phyloP scores from a whole-genome alignment of 306 rosid genomes.

The Pyrus communis region DNA sequence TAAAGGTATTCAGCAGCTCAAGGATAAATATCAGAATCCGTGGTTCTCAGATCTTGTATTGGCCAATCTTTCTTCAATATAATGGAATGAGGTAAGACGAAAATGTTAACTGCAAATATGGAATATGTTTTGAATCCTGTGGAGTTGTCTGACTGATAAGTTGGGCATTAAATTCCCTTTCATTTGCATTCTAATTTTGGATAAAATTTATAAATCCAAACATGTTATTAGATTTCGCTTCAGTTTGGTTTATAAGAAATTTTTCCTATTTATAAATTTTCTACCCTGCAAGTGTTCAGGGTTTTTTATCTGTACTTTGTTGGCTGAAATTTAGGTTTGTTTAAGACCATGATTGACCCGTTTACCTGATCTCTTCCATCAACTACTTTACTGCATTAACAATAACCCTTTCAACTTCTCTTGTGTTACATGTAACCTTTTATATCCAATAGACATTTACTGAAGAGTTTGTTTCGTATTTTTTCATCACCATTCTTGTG shows the following conservation, averaged over 20 bases:
- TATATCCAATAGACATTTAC: background rate
- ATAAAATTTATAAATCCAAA: constrained; percentile 3
- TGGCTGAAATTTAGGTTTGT: background rate
- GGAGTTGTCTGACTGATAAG: constrained; percentile 6
- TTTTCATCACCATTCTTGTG: background rate
- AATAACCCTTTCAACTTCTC: background rate
- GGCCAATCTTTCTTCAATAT: constrained; percentile 83
- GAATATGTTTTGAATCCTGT: background rate
- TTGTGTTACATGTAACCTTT: background rate
- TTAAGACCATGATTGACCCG: background rate
- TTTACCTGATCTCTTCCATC: background rate
- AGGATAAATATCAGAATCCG: constrained; percentile 58
- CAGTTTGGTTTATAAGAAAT: background rate
- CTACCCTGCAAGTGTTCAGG: background rate
- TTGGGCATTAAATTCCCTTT: constrained; percentile 14
- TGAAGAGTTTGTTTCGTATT: background rate
- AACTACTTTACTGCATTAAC: background rate
- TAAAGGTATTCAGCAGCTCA: constrained; percentile 45
- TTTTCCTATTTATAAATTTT: background rate
- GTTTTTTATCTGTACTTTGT: background rate
- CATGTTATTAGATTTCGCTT: background rate
- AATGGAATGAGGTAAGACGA: constrained; percentile 58
- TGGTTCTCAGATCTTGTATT: constrained; percentile 76
- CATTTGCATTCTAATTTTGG: constrained; percentile 1
- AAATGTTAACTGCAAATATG: background rate